Evolutionary conservation across 108 stramenopile species (phyloP).

Genomic region (Mediolabrus comicus): DNA sequence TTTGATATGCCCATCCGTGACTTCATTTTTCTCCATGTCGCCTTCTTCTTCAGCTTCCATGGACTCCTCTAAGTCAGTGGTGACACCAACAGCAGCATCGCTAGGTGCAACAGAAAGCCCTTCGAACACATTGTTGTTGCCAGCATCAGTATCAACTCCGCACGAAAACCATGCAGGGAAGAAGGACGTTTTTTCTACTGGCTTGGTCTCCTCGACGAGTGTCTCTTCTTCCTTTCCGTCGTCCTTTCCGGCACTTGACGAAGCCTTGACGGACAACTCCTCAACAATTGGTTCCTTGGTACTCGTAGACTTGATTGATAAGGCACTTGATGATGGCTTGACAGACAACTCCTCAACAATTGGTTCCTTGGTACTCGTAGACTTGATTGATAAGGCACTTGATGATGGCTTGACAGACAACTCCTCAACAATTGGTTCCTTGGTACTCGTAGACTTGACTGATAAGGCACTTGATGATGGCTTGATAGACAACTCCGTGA

Average conservation of each 20-base stretch:
- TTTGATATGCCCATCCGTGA: too few relatives aligned
- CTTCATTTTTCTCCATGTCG: background rate
- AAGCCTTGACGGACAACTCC: background rate
- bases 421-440: too few relatives aligned
- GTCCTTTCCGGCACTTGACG: background rate
- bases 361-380: background rate
- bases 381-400: too few relatives aligned
- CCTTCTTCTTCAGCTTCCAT: background rate
- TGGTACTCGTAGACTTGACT: background rate
- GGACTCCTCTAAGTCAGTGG: background rate
- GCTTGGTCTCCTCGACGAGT: too few relatives aligned
- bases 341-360: background rate
- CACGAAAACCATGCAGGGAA: background rate
- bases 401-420: too few relatives aligned
- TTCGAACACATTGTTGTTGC: background rate
- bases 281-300: background rate
- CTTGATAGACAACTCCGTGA: too few relatives aligned
- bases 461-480: too few relatives aligned
- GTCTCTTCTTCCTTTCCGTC: background rate
- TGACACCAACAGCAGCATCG: background rate
- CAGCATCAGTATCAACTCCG: background rate
- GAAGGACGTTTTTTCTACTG: too few relatives aligned
- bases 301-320: background rate
- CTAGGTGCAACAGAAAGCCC: background rate
- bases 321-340: background rate